These are phyloP conservation scores for Cladobotryum mycophilum DNA, from an alignment of 2,329 filamentous ascomycete species.

Conservation along the genomic window DNA sequence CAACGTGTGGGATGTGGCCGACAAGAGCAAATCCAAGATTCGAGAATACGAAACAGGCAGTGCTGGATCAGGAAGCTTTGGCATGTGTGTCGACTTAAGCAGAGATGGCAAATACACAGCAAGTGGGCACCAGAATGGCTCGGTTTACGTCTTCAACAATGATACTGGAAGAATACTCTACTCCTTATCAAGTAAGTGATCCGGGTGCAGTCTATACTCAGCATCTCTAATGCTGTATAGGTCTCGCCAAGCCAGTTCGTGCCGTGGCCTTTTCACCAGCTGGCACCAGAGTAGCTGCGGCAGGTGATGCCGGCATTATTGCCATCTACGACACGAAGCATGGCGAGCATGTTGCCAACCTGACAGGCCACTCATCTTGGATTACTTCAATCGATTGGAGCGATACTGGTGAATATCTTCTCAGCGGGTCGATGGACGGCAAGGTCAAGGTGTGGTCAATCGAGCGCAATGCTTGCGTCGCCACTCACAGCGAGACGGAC, in stretches of 20 bases:
- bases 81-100: conserved; percentile 76
- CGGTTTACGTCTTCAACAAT: conserved; percentile 92
- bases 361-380: conserved; percentile 77
- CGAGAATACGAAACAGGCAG: conserved; percentile 74
- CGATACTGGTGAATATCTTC: conserved; percentile 81
- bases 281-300: conserved; percentile 77
- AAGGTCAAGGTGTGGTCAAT: conserved; percentile 96
- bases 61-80: conserved; percentile 75
- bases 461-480: conserved; percentile 75
- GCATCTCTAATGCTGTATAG: conserved; percentile 34
- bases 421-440: conserved; percentile 84
- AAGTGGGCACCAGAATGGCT: conserved; percentile 87
- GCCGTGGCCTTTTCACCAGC: conserved; percentile 82
- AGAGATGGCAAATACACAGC: conserved; percentile 78
- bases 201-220: not conserved
- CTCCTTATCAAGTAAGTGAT: conserved; percentile 66
- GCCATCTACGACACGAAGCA: conserved; percentile 87
- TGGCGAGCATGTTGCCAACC: conserved; percentile 84
- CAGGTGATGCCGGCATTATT: conserved; percentile 82
- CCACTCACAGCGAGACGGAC: conserved; percentile 87
- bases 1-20: conserved; percentile 74
- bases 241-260: conserved; percentile 80
- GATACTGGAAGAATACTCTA: conserved; percentile 78
- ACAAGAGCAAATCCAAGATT: conserved; percentile 55
- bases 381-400: conserved; percentile 91